Percentiles rank a stretch among this genome's conserved stretches.
These are phyloP conservation scores for Paralagenidium karlingii DNA, from an alignment of 352 stramenopile genomes.

Conservation along the genomic window DNA sequence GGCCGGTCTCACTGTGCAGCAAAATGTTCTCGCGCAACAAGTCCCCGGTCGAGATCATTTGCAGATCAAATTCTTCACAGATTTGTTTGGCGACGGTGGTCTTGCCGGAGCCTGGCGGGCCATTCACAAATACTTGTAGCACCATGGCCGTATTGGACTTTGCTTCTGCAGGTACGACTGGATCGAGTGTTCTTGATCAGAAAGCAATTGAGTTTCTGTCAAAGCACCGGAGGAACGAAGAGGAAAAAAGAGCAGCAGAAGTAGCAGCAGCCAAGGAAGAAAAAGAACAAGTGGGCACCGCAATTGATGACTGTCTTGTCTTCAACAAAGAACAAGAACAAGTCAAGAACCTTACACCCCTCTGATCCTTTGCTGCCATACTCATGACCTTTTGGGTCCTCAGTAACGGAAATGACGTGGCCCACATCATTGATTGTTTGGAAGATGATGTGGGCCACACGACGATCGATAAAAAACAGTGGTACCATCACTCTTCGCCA, in stretches of 20 bases:
- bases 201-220: neutral
- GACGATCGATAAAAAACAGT: too few species aligned
- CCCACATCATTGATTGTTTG: too few species aligned
- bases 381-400: too few species aligned
- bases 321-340: too few species aligned
- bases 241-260: conserved; percentile 3
- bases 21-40: conserved; percentile 64
- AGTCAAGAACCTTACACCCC: too few species aligned
- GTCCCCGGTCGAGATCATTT: conserved; percentile 50
- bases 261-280: conserved; percentile 15
- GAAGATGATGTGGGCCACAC: too few species aligned
- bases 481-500: too few species aligned
- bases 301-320: too few species aligned
- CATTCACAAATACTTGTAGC: conserved; percentile 62
- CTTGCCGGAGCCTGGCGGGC: conserved; percentile 50
- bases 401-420: too few species aligned
- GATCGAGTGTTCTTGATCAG: neutral
- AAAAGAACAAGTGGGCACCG: too few species aligned
- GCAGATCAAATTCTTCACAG: conserved; percentile 37
- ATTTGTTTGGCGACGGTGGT: conserved; percentile 49
- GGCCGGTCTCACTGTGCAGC: conserved; percentile 29
- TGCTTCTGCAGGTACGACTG: neutral
- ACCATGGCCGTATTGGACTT: too few species aligned
- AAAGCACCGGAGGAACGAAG: neutral
- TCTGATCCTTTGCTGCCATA: too few species aligned